phyloP scores from a whole-genome alignment of 192 early-diverging fungal species.

The Umbelopsis sp. region DNA sequence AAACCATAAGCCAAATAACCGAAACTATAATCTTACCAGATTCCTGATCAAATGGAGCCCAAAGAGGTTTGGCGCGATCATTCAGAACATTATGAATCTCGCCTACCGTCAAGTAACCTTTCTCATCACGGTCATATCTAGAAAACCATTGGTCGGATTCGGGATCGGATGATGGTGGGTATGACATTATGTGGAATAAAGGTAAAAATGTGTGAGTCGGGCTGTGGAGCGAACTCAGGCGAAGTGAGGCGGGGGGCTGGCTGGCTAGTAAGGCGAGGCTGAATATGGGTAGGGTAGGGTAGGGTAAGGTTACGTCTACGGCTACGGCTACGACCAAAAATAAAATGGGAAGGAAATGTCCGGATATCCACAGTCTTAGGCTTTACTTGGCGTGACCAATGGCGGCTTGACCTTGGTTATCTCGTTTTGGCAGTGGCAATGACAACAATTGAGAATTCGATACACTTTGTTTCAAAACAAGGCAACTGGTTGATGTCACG shows the following conservation, averaged over 20 bases:
- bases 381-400: background rate
- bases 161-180: background rate
- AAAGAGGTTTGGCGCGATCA: background rate
- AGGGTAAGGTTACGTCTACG: too few relatives aligned
- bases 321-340: constrained; percentile 1
- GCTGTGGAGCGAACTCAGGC: background rate
- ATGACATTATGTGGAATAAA: background rate
- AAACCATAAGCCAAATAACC: background rate
- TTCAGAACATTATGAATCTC: background rate
- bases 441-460: constrained; percentile 13
- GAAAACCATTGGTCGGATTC: constrained; percentile 11
- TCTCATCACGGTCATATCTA: background rate
- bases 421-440: constrained; percentile 2
- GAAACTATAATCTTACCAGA: background rate
- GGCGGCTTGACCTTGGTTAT: background rate
- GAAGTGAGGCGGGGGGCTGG: background rate
- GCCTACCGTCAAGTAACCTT: background rate
- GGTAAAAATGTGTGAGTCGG: background rate
- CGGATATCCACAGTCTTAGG: too few relatives aligned
- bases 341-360: background rate
- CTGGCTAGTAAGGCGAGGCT: background rate
- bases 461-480: background rate
- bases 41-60: constrained; percentile 6
- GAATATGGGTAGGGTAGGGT: background rate
- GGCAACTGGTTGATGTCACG: constrained; percentile 1